Base-by-base conservation (phyloP, 1,139 yeast species). In the Komagataea norvegica region DNA sequence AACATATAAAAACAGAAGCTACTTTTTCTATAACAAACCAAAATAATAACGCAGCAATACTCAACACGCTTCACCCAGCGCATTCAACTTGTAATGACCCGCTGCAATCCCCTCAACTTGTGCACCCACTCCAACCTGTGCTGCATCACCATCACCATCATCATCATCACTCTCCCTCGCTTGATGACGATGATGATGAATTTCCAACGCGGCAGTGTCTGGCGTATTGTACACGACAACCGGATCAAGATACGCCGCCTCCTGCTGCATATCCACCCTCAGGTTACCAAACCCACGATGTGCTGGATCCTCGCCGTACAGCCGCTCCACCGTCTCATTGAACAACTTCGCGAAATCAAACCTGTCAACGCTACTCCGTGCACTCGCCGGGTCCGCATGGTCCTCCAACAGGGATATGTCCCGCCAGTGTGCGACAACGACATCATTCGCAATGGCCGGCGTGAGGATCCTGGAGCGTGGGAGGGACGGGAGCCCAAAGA, bases 401-500 rank as follows among this genome's bases (percentile, higher is more conserved):
- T 36, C 38, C 17, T 40, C 41, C 10, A 29, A 14, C 5, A 14
- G n/a, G 8, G 14, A 4, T 17, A 50, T 31, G 0, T 32, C 10
- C 0, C 21, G 5, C 56, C 56, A 52, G 28, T 47, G 41, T 8
- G 41, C 45, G n/a, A 14, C 3, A 7, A 51, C 29, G 6, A 43
- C 26, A 2, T 28, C 9, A 3, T 13, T 14, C 1, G 49, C 43
- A 1, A 34, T 13, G 8, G 23, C 13, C 13, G 34, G 15, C 1
- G 47, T 74, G 25, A 85, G 64, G 56, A 84, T 82, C 56, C 83
- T 84, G 13, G 82, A 81, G 41, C 68, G 68, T 4, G 95, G 95
- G 46, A 85, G 68, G 4, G 85, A 79, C 1, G 95, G 95, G 56
- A 86, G 72, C 3, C 88, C 95, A 62, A 85, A 86, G 39, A 86